A percentile compares a stretch with the other conserved stretches of the same genome.
Conservation (phyloP, 225 moss, liverwort and hornwort genomes). For the Physcomitrellopsis africana region DNA sequence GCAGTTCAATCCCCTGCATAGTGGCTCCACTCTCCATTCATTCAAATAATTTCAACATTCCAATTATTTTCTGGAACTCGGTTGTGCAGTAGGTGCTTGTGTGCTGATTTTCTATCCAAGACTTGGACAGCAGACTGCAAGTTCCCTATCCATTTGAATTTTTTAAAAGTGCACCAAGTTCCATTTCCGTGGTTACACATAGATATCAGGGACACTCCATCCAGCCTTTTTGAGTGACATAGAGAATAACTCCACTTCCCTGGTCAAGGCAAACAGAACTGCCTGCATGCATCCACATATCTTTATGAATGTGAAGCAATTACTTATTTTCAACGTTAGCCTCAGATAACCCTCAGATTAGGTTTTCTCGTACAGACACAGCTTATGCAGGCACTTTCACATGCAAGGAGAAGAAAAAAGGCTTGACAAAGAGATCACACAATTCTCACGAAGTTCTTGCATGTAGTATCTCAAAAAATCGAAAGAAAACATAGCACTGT, state of each 20-base stretch:
- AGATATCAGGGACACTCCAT: slow-evolving; percentile 86
- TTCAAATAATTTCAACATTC: background rate
- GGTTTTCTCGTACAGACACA: background rate
- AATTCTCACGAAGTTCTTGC: background rate
- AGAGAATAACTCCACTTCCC: slow-evolving; percentile 73
- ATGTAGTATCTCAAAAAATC: background rate
- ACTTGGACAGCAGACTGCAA: background rate
- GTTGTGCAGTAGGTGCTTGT: background rate
- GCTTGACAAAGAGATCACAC: background rate
- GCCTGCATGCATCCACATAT: slow-evolving; percentile 52
- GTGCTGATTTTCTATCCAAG: background rate
- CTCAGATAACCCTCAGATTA: background rate
- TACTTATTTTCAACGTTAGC: background rate
- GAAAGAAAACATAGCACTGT: background rate
- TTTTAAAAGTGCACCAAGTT: slow-evolving; percentile 44
- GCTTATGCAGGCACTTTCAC: background rate
- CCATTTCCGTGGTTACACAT: slow-evolving; percentile 69
- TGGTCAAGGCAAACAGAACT: slow-evolving; percentile 65
- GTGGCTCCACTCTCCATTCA: slow-evolving; percentile 10
- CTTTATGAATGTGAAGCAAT: slow-evolving; percentile 28
- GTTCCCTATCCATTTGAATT: slow-evolving; percentile 3
- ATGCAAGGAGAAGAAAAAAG: background rate
- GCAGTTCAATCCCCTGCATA: slow-evolving; percentile 7
- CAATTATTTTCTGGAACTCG: background rate
- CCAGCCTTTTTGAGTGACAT: slow-evolving; percentile 80